Percentiles rank a stretch among this genome's conserved stretches.
Conservation (phyloP, 345 rosid species). For the Carallia brachiata region DNA sequence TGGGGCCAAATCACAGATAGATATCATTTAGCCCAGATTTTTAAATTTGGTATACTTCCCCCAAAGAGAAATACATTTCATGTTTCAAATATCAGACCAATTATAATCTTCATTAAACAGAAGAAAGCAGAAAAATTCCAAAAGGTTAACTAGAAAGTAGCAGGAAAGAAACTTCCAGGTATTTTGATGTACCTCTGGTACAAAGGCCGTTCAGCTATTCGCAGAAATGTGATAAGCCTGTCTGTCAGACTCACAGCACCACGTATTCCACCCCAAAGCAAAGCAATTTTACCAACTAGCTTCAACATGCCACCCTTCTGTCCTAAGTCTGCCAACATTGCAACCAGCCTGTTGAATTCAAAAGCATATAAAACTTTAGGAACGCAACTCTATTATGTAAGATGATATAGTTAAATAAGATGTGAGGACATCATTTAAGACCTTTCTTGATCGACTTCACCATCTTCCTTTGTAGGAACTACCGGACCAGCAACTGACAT, state of each 20-base stretch:
- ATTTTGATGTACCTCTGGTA: constrained; percentile 59
- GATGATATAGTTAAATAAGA: not conserved
- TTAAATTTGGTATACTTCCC: too few relatives aligned
- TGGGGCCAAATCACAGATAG: not conserved
- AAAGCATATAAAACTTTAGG: constrained; percentile 13
- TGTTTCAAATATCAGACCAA: not conserved
- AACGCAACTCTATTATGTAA: constrained; percentile 10
- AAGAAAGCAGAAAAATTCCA: not conserved
- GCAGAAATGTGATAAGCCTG: constrained; percentile 72
- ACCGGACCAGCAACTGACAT: constrained; percentile 94
- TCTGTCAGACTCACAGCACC: constrained; percentile 94
- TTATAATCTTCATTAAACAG: not conserved
- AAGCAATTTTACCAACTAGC: constrained; percentile 87
- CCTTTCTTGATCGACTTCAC: constrained; percentile 96
- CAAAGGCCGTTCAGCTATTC: constrained; percentile 70
- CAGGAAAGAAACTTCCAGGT: not conserved
- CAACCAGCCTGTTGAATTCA: constrained; percentile 62
- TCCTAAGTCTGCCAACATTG: constrained; percentile 80
- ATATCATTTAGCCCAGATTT: not conserved
- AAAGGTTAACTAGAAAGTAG: not conserved
- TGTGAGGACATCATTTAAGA: constrained; percentile 18
- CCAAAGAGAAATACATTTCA: too few relatives aligned
- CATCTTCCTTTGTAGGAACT: constrained; percentile 87
- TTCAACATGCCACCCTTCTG: constrained; percentile 88
- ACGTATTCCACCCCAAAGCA: constrained; percentile 99